Evolutionary conservation across 495 filamentous ascomycete species (phyloP), one percentile per base, ranked within the genome.

Genomic region (Penicillium silybi): DNA sequence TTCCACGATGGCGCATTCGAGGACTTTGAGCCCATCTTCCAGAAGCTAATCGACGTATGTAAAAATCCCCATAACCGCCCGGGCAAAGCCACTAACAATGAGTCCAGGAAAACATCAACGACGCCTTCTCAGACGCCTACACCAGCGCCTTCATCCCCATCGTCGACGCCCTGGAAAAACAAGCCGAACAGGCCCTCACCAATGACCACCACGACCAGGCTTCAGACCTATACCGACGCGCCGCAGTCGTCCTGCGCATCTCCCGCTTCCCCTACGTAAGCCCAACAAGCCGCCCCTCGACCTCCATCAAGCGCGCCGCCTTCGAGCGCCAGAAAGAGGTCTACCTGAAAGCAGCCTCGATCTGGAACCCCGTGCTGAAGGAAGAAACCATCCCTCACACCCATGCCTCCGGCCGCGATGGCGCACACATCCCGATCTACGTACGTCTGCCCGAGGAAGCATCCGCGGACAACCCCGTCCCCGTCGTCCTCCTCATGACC

Each of bases 11-110:
- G 85, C 17, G 65, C 71, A 0, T 76, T 78, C 41, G 78, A 84
- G 42, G 88, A 92, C 66, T 90, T 92, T 53, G 76, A 82, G 52
- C 83, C 84, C n/a, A 80, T 90, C 37, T 88, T 90, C 48, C 53
- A 78, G 17, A 66, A 80, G 29, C 61, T 91, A 15, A 85, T 87
- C 49, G 63, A 72, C 50, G 80, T 83, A 73, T 54, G 64, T 59
- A 11, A n/a, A n/a, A n/a, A 50, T 59, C 7, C 11, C 19, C 22
- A 16, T 42, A 32, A 8, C 37, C 35, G 41, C 8, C 32, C 43
- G 2, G 1, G 29, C 29, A 11, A 13, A 13, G 13, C 11, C 29
- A 32, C 10, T 34, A 46, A 54, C 20, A 50, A 38, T 8, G 9
- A 13, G 35, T 26, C 8, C 49, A 83, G 74, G 64, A 76, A 46